Evolutionary conservation across 2,329 filamentous ascomycete species (phyloP).

Genomic region (Talaromyces rugulosus): DNA sequence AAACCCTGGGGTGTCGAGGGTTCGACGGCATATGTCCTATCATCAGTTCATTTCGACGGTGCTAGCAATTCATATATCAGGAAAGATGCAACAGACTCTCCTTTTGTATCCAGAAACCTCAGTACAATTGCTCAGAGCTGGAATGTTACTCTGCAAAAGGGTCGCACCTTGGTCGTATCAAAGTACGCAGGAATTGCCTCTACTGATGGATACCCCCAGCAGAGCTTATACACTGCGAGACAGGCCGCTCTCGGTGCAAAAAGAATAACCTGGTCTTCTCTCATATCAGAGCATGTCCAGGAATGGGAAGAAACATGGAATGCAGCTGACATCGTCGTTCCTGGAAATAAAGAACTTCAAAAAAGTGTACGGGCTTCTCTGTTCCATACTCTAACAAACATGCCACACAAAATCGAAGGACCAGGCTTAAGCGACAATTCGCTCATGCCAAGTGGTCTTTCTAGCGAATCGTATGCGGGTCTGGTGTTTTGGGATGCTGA

Average conservation of each 20-base stretch:
- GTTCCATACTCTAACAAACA: conserved; percentile 31
- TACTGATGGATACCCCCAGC: conserved; percentile 52
- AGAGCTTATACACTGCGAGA: conserved; percentile 11
- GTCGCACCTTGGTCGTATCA: conserved; percentile 45
- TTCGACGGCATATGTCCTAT: conserved; percentile 7
- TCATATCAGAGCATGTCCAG: conserved; percentile 48
- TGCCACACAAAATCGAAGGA: conserved; percentile 44
- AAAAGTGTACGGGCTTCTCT: conserved; percentile 8
- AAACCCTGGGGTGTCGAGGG: conserved; percentile 8
- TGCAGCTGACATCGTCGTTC: conserved; percentile 48
- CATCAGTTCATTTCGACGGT: conserved; percentile 1
- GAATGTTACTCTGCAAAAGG: conserved; percentile 5
- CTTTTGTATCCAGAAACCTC: conserved; percentile 7
- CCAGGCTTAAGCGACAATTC: conserved; percentile 41
- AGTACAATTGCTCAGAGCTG: conserved; percentile 12
- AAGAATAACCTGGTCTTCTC: conserved; percentile 28
- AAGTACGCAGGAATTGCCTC: conserved; percentile 63
- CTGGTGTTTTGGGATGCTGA: conserved; percentile 56
- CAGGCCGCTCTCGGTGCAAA: conserved; percentile 34
- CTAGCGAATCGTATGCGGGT: conserved; percentile 58
- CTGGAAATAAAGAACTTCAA: conserved; percentile 9
- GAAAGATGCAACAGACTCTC: conserved; percentile 2
- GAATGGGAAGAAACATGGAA: conserved; percentile 48
- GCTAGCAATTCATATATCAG: not conserved
- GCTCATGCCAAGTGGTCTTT: conserved; percentile 58